Evolutionary conservation across 2,329 filamentous ascomycete species (phyloP).

Genomic region (Fusarium lyarnte): DNA sequence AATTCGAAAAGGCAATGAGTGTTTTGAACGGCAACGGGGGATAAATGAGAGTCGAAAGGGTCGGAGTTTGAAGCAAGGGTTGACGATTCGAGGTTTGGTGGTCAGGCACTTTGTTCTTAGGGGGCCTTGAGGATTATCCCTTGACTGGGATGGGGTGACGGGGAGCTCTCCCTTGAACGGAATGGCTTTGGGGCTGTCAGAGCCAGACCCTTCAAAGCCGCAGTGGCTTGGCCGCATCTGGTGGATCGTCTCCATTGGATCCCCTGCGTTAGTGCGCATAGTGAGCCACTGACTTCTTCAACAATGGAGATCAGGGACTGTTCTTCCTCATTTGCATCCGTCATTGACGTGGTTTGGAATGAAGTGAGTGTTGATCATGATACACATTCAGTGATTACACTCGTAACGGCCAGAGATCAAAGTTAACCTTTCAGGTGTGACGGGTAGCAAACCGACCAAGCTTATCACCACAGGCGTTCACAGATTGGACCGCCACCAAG

Average conservation of each 20-base stretch:
- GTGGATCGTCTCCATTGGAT: slow-evolving; percentile 2
- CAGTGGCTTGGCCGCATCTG: slow-evolving; percentile 34
- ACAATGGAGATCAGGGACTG: neutral
- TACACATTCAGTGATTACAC: neutral
- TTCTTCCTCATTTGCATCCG: neutral
- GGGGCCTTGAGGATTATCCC: slow-evolving; percentile 30
- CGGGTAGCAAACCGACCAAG: neutral
- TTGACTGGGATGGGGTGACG: slow-evolving; percentile 29
- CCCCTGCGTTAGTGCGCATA: slow-evolving; percentile 18
- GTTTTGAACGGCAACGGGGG: neutral
- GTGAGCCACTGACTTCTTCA: slow-evolving; percentile 15
- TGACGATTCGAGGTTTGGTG: slow-evolving; percentile 13
- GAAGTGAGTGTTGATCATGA: neutral
- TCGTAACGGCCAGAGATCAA: neutral
- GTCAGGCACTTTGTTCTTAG: slow-evolving; percentile 19
- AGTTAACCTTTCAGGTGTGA: neutral
- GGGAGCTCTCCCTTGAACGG: slow-evolving; percentile 19
- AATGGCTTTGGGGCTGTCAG: neutral
- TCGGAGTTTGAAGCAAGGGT: slow-evolving; percentile 28
- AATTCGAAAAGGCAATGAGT: neutral
- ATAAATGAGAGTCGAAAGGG: slow-evolving; percentile 14
- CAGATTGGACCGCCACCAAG: neutral
- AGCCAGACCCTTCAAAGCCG: slow-evolving; percentile 29
- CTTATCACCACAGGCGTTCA: neutral
- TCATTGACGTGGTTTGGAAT: slow-evolving; percentile 6